A percentile compares a stretch with the other conserved stretches of the same genome.
phyloP scores from a whole-genome alignment of 192 early-diverging fungal species.

The Chytriomyces hyalinus region DNA sequence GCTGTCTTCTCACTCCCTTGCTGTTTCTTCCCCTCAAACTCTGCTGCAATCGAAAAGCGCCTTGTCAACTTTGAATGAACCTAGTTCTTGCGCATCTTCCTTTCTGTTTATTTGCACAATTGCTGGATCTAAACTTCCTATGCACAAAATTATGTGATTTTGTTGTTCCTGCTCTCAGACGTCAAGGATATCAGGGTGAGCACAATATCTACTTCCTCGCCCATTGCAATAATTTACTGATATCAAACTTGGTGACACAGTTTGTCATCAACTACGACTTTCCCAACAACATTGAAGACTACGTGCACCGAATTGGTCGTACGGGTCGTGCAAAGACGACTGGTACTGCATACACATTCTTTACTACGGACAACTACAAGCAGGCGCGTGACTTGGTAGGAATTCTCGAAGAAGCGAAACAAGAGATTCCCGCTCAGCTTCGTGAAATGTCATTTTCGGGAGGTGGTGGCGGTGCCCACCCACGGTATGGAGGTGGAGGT shows the following conservation, averaged over 20 bases:
- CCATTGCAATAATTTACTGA: constrained; percentile 40
- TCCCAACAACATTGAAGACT: constrained; percentile 94
- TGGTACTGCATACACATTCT: constrained; percentile 67
- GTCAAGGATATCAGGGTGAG: constrained; percentile 54
- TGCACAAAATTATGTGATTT: neutral
- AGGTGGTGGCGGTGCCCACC: constrained; percentile 51
- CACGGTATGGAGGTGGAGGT: constrained; percentile 46
- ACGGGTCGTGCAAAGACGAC: constrained; percentile 62
- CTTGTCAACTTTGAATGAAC: neutral
- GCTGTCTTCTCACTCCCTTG: constrained; percentile 6
- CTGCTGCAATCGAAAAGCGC: too few species aligned
- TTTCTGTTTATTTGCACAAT: too few species aligned
- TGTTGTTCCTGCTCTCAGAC: constrained; percentile 28
- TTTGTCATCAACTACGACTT: constrained; percentile 94
- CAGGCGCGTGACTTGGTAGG: constrained; percentile 52
- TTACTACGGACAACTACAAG: constrained; percentile 62
- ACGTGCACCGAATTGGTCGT: constrained; percentile 83
- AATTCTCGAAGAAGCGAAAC: constrained; percentile 65
- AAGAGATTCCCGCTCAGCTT: constrained; percentile 57
- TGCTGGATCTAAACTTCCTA: too few species aligned
- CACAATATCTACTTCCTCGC: constrained; percentile 8
- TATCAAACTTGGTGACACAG: constrained; percentile 27
- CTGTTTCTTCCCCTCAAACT: neutral
- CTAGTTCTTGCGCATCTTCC: constrained; percentile 14
- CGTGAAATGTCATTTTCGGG: constrained; percentile 49